Evolutionary conservation across 176 grass and related monocot species (phyloP), one percentile per base, ranked within the genome.

Genomic region (Elaeis guineensis): DNA sequence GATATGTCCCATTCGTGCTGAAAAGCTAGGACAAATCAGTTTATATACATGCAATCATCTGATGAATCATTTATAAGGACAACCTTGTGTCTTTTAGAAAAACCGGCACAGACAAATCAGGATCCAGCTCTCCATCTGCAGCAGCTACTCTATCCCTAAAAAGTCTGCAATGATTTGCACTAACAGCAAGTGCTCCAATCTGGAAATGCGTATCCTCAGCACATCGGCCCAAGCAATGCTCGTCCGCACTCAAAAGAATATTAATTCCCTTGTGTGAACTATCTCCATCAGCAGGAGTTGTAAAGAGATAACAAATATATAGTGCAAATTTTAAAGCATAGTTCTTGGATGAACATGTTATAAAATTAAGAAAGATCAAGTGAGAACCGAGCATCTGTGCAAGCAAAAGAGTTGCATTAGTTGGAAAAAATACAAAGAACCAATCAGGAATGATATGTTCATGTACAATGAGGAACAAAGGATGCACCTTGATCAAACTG

Each of bases 11-110:
- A 77, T 98, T 98, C 12, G 82, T 81, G 62, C 93, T 98, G 82
- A 54, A 82, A 63, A 78, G 16, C 9, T 60, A 80, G 52, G 69
- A 69, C 35, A 44, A 12, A 44, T 12, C 35, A 44, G 35, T 44
- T 44, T 44, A 44, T 3, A 44, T 44, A 44, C 11, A 44, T 44
- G 14, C 35, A 44, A 44, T 44, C 35, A 44, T 44, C 35, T 14
- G 35, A 44, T 12, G 11, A 44, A 44, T 44, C 35, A 9, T 12
- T 44, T 12, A 44, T 35, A 44, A 44, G 9, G 8, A 44, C 11
- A 82, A 97, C 93, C 93, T 98, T 58, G 73, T 76, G 66, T 98
- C 93, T 64, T 92, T 86, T 58, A 98, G 63, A 52, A 71, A 92
- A 80, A 89, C 76, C 30, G 75, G 81, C 16, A 78, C 58, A 60